Base-by-base conservation (phyloP, 2,329 filamentous ascomycete genomes). In the Clonostachys byssicola region DNA sequence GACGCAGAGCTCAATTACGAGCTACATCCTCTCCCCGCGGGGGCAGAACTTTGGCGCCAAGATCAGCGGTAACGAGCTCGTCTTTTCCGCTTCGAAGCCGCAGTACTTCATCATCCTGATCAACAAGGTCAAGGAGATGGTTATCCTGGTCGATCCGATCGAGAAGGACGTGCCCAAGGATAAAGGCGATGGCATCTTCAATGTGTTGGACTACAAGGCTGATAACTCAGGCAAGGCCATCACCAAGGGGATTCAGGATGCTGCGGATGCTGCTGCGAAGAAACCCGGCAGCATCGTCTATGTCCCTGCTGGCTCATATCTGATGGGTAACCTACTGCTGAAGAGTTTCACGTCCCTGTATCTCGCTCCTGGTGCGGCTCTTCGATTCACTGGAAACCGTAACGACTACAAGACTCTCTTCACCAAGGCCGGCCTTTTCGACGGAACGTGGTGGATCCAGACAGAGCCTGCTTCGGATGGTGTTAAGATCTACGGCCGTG, bases 391-490 rank as follows among this genome's bases (percentile, higher is more conserved):
- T 6, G 44, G 44, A 12, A 34, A 46, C 44, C 36, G 12, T 4
- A 30, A 12, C 18, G 44, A 46, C 18, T 46, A 46, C n/a, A 40
- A 55, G 23, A 30, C 16, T 23, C n/a, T 46, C 12, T 46, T 20
- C 44, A 20, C 12, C 36, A 46, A 46, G 36, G 13, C 34, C 8
- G 44, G 41, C 30, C 33, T 46, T 9, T 23, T 33, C 13, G 9
- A 12, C n/a, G 44, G 44, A 13, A 46, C 44, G n/a, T 46, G 44
- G 44, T 46, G 44, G 44, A 46, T 46, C 17, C 44, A 41, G 18
- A 46, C 44, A 5, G 44, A 40, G 36, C 41, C 34, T 18, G 44
- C 40, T 33, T 40, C 35, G 13, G 41, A 18, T 16, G 44, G 41
- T 30, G 41, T 46, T 18, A 46, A 41, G 23, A 39, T 46, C 17